A percentile compares a stretch with the other conserved stretches of the same genome.
These are phyloP conservation scores for Sabuloglossum arenarium DNA, from an alignment of 495 filamentous ascomycete species.

Conservation along the genomic window DNA sequence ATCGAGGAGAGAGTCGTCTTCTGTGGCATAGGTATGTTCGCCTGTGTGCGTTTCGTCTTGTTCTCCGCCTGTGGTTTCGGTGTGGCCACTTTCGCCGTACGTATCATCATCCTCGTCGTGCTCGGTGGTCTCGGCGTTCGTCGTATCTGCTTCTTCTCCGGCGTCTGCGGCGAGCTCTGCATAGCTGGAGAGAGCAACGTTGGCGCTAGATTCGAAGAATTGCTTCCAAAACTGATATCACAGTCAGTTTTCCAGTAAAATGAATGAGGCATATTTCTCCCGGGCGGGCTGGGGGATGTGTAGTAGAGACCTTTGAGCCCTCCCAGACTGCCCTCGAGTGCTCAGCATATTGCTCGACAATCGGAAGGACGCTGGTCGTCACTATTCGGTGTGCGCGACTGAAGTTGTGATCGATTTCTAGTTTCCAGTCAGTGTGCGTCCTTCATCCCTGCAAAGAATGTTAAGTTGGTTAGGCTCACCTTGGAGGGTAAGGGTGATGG, in stretches of 20 bases:
- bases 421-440: no score
- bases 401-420: constrained; percentile 97
- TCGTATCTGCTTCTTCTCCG: constrained; percentile 28
- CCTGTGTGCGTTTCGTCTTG: constrained; percentile 8
- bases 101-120: constrained; percentile 14
- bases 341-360: constrained; percentile 92
- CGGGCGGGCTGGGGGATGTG: neutral
- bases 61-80: neutral
- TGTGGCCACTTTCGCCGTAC: constrained; percentile 8
- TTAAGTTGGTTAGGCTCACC: constrained; percentile 24
- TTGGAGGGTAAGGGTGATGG: constrained; percentile 89
- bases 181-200: constrained; percentile 91
- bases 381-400: constrained; percentile 92
- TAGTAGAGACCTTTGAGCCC: constrained; percentile 53
- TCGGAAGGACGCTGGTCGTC: constrained; percentile 74
- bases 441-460: neutral
- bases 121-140: constrained; percentile 19
- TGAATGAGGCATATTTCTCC: constrained; percentile 7
- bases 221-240: constrained; percentile 89
- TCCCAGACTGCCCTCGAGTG: constrained; percentile 93
- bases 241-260: neutral
- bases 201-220: constrained; percentile 96
- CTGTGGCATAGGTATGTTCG: constrained; percentile 9
- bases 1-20: constrained; percentile 32
- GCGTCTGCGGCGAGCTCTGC: constrained; percentile 47